Percentiles rank a stretch among this genome's conserved stretches.
phyloP scores from a whole-genome alignment of 108 stramenopile genomes.

The Cyclotella kingstonii region DNA sequence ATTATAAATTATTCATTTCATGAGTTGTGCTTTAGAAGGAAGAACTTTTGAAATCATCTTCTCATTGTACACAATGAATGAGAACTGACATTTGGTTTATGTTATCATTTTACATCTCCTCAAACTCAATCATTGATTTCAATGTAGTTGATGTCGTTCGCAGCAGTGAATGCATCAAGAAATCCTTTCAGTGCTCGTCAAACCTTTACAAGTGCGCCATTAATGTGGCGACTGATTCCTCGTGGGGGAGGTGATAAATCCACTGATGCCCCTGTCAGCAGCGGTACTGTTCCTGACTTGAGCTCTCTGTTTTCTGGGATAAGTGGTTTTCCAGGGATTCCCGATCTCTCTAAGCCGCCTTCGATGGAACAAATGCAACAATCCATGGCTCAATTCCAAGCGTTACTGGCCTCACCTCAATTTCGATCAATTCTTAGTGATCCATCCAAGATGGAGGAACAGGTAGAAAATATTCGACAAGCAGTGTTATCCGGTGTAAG shows the following conservation, averaged over 20 bases:
- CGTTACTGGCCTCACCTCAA: slow-evolving; percentile 36
- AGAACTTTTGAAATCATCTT: too few relatives aligned
- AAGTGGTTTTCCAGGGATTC: slow-evolving; percentile 18
- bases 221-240: slow-evolving; percentile 3
- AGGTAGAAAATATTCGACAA: slow-evolving; percentile 26
- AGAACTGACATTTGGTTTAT: not conserved
- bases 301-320: slow-evolving; percentile 30
- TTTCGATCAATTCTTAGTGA: slow-evolving; percentile 37
- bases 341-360: slow-evolving; percentile 32
- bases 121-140: not conserved
- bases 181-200: not conserved
- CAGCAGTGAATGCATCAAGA: slow-evolving; percentile 1
- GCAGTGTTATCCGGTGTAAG: slow-evolving; percentile 16
- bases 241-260: slow-evolving; percentile 15
- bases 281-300: slow-evolving; percentile 8
- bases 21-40: too few relatives aligned
- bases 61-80: too few relatives aligned
- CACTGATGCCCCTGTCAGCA: slow-evolving; percentile 1
- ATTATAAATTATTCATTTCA: too few relatives aligned
- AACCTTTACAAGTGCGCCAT: not conserved
- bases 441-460: slow-evolving; percentile 33
- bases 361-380: slow-evolving; percentile 42
- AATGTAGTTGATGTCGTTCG: not conserved
- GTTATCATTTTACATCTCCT: not conserved
- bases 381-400: slow-evolving; percentile 40